Percentiles rank a stretch among this genome's conserved stretches.
Evolutionary conservation across 169 alveolate genomes (phyloP).

Genomic region (Eimeria zaria): DNA sequence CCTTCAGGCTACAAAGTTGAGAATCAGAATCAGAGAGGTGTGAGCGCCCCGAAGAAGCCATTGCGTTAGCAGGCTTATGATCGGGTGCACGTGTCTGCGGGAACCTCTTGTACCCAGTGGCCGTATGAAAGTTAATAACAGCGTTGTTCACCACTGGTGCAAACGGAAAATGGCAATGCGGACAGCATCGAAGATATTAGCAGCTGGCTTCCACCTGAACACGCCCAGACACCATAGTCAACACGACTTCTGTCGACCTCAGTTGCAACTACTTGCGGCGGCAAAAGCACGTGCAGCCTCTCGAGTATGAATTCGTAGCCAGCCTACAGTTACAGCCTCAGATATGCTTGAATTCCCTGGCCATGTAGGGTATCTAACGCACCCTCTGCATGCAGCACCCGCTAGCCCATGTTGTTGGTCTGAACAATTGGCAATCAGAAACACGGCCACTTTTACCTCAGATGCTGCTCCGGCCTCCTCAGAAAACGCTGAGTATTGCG

Average conservation of each 20-base stretch:
- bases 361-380: background rate
- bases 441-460: background rate
- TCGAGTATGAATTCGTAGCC: background rate
- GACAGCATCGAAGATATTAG: background rate
- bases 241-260: background rate
- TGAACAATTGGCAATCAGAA: background rate
- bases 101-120: background rate
- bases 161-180: background rate
- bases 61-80: background rate
- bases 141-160: background rate
- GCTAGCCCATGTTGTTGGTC: background rate
- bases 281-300: background rate
- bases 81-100: background rate
- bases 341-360: background rate
- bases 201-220: background rate
- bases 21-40: background rate
- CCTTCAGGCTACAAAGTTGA: background rate
- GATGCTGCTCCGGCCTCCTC: background rate
- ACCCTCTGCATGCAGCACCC: background rate
- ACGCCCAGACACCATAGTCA: background rate
- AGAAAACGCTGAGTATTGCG: background rate
- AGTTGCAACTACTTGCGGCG: background rate
- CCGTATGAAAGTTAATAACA: background rate
- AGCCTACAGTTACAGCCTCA: background rate
- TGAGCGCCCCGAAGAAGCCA: background rate